Base-by-base conservation (phyloP, 228 moss, liverwort and hornwort genomes). In the Sphagnum magellanicum region DNA sequence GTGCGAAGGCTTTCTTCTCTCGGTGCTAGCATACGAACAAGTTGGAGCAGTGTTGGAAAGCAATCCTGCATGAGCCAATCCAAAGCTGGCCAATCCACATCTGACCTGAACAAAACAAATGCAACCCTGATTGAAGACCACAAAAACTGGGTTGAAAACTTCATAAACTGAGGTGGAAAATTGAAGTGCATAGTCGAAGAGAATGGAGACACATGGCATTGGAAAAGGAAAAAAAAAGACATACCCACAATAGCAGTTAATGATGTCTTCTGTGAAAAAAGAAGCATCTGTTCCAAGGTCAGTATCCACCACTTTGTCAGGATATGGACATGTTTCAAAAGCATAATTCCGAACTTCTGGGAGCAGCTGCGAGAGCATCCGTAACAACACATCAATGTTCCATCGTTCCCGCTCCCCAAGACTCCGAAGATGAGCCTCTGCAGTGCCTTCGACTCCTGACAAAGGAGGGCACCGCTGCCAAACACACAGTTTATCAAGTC, bases 391-490 rank as follows among this genome's bases (percentile, higher is more conserved):
- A 78, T 93, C 90, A 6, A 88, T 74, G 78, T 78, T 91, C 98
- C 98, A 98, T 59, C 98, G 77, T 80, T 94, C 98, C 74, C 91
- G 87, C 74, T 93, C 93, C 46, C 91, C 98, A 16, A 98, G 70
- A 67, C 79, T 76, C 48, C 98, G 87, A 64, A 98, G 90, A 60
- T 91, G 93, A 68, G 91, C 83, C 74, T 98, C 94, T 50, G 90
- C 83, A 64, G 94, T 91, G 47, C 84, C 89, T 81, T 93, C 91
- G 57, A 91, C 91, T 70, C 87, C 83, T 55, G 94, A 98, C 51
- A 92, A 69, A 75, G 91, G 90, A n/a, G 91, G 92, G 70, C 98
- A 98, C 60, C 98, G 87, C 89, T 94, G 89, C 81, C 78, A 66
- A 51, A 14, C 14, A 61, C 51, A 63, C 46, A 60, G 13, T 57